Percentiles rank a stretch among this genome's conserved stretches.
These are phyloP conservation scores for Russula virescens DNA, from an alignment of 768 basidiomycete species.

Conservation along the genomic window DNA sequence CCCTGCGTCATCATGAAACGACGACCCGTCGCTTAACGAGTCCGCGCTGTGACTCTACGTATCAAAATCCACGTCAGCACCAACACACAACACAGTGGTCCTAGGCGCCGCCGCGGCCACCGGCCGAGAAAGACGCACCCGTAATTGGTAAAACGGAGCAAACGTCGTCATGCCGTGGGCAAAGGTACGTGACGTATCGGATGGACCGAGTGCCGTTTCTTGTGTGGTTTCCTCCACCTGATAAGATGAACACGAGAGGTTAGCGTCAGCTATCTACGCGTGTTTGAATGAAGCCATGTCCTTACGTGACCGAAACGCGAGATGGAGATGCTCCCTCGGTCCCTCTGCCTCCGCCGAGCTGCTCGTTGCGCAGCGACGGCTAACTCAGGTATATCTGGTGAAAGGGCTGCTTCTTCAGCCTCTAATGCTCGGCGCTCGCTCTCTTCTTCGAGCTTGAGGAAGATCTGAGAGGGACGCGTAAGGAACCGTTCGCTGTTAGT, in stretches of 20 bases:
- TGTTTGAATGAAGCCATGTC: neutral
- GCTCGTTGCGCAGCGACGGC: conserved; percentile 11
- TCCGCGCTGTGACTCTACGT: conserved; percentile 26
- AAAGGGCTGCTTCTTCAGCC: conserved; percentile 25
- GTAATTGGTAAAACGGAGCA: conserved; percentile 29
- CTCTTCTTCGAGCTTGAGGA: conserved; percentile 52
- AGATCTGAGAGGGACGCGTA: conserved; percentile 38
- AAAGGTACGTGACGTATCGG: conserved; percentile 25
- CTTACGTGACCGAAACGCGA: conserved; percentile 57
- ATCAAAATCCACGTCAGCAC: conserved; percentile 7
- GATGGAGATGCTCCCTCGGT: conserved; percentile 50
- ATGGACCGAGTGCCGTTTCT: conserved; percentile 10
- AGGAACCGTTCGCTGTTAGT: neutral
- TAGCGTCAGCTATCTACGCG: neutral
- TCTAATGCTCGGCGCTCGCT: conserved; percentile 45
- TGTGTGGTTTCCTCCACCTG: conserved; percentile 13
- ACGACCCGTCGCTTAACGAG: conserved; percentile 27
- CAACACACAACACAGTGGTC: neutral
- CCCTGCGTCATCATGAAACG: conserved; percentile 3
- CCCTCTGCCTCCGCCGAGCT: conserved; percentile 28
- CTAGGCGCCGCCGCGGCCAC: neutral
- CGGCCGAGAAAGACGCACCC: conserved; percentile 5
- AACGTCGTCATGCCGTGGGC: conserved; percentile 26
- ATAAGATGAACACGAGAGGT: neutral
- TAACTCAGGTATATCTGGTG: conserved; percentile 10